Evolutionary conservation across 2,329 filamentous ascomycete genomes (phyloP), one percentile per base, ranked within the genome.

Genomic region (Talaromyces marneffei): DNA sequence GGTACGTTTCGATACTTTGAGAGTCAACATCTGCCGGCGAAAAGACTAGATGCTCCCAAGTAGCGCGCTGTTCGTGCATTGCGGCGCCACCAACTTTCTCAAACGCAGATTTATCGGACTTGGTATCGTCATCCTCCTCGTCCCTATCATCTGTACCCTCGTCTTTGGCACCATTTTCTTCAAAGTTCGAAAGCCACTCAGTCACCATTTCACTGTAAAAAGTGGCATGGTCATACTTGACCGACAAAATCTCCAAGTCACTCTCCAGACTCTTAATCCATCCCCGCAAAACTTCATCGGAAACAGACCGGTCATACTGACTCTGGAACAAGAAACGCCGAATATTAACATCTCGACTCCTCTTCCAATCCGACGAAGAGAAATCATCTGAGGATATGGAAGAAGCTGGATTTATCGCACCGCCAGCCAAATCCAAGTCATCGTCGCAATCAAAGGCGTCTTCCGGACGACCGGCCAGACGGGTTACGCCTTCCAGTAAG

Each of bases 41-140:
- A 67, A 87, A 87, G n/a, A 84, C 82, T 58, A 80, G 73, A 1
- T 74, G 69, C 68, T 87, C 85, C 82, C 84, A 87, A 12, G 72
- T 75, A 1, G 76, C 74, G 20, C 83, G 77, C 64, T 82, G 78
- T 60, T 82, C 75, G 59, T 82, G 79, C 75, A 83, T 82, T 65
- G 83, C 82, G 40, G 79, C 76, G 16, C 80, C 75, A 2, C 82
- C 83, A 12, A 84, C 74, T 5, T 74, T 67, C 53, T 84, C 79
- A 60, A 82, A 81, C 2, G 69, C 70, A 16, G 62, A 57, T 20
- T 35, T 44, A 12, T 31, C 9, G 4, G 33, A 29, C 68, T 66
- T 2, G 69, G 18, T 31, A 20, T 71, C n/a, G 65, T 61, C 10
- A 20, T 10, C 33, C 4, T 69, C 44, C 31, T 63, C 60, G 1